Evolutionary conservation across 176 grass and related monocot species (phyloP).

Genomic region (Panicum miliaceum): DNA sequence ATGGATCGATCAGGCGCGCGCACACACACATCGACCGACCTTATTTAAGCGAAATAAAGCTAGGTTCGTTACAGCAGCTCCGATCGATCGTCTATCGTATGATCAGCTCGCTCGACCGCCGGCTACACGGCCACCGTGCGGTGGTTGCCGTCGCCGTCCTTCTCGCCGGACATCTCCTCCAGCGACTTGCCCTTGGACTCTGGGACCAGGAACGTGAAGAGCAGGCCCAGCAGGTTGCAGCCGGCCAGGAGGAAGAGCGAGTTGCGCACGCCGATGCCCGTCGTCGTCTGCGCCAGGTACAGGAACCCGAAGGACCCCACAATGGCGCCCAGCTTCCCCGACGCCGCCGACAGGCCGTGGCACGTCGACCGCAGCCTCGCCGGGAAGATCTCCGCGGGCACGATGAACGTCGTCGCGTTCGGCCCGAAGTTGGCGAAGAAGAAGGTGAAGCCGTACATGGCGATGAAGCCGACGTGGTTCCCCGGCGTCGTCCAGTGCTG

Average conservation of each 20-base stretch:
- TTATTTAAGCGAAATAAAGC: too few species aligned
- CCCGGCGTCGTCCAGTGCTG: constrained; percentile 65
- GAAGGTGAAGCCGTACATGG: constrained; percentile 74
- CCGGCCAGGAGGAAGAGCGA: constrained; percentile 76
- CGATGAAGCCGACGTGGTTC: constrained; percentile 64
- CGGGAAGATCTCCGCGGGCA: constrained; percentile 88
- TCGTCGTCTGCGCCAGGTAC: constrained; percentile 84
- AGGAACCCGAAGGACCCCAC: constrained; percentile 76
- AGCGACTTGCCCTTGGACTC: constrained; percentile 86
- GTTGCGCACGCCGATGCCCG: constrained; percentile 75
- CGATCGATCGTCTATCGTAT: too few species aligned
- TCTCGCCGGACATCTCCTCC: constrained; percentile 84
- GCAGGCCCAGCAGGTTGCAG: constrained; percentile 65
- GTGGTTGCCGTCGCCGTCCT: background rate
- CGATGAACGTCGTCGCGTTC: constrained; percentile 87
- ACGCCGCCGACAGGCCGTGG: constrained; percentile 79
- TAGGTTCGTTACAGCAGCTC: too few species aligned
- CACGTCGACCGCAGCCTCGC: constrained; percentile 76
- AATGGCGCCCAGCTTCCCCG: constrained; percentile 75
- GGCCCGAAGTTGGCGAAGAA: constrained; percentile 87
- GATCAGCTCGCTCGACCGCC: too few species aligned
- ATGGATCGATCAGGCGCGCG: too few species aligned
- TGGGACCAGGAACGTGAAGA: constrained; percentile 73
- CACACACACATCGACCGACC: too few species aligned
- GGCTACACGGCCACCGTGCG: constrained; percentile 48